Evolutionary conservation across 805 yeast species (phyloP).

Genomic region (Alloascoidea africana): DNA sequence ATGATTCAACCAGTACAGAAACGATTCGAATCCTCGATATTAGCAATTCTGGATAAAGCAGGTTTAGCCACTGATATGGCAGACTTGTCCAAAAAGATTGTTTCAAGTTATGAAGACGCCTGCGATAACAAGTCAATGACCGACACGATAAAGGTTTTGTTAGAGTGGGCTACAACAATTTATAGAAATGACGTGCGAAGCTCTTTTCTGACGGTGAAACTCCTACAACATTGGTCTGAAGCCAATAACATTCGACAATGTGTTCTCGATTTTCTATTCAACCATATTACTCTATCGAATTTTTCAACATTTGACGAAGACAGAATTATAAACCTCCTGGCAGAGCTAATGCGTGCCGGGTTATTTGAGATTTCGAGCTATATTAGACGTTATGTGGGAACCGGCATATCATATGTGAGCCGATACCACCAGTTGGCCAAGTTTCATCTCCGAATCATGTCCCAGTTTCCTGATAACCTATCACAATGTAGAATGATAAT

Average conservation of each 20-base stretch:
- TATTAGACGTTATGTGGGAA: constrained; percentile 66
- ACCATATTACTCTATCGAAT: not conserved
- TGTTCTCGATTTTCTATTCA: constrained; percentile 12
- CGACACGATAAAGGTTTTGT: constrained; percentile 6
- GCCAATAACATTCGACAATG: constrained; percentile 11
- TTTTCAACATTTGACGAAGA: not conserved
- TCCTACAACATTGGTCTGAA: constrained; percentile 9
- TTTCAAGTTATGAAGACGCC: not conserved
- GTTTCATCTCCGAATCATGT: not conserved
- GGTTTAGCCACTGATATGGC: not conserved
- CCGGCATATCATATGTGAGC: constrained; percentile 61
- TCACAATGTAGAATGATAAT: too few species aligned
- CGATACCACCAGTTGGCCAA: constrained; percentile 30
- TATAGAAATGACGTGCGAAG: constrained; percentile 9
- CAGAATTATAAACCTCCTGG: not conserved
- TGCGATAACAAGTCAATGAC: not conserved
- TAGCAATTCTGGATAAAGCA: not conserved
- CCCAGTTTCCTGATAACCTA: constrained; percentile 1
- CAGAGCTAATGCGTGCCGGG: not conserved
- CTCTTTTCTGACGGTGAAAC: constrained; percentile 10
- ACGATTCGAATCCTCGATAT: not conserved
- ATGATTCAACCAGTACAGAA: not conserved
- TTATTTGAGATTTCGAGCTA: constrained; percentile 45
- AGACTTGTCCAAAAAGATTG: not conserved
- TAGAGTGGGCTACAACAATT: constrained; percentile 14